phyloP scores from a whole-genome alignment of 805 yeast species.

The Myxozyma neotropica region DNA sequence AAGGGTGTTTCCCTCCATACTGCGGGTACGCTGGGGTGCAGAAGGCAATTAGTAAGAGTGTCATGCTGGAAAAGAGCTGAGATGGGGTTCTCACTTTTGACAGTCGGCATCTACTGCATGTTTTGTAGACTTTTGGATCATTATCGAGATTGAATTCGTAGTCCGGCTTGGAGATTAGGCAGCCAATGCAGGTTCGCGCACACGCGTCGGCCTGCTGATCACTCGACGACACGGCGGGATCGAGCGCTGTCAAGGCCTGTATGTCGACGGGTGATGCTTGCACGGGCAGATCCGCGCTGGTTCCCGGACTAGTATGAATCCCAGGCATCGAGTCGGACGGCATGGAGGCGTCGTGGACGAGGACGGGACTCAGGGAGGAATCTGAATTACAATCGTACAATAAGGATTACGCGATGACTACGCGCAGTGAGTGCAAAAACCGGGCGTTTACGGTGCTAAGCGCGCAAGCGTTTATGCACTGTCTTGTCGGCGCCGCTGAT shows the following conservation, averaged over 20 bases:
- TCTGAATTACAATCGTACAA: no score
- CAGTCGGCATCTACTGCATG: conserved; percentile 5
- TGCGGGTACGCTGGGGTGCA: background rate
- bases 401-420: no score
- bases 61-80: background rate
- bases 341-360: background rate
- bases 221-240: background rate
- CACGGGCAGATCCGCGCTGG: background rate
- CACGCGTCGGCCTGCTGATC: conserved; percentile 5
- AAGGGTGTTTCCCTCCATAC: background rate
- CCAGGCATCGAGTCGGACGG: background rate
- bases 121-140: background rate
- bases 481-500: no score
- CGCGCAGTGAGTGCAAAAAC: no score
- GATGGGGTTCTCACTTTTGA: background rate
- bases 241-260: background rate
- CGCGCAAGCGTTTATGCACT: no score
- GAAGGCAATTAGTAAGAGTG: no score
- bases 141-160: conserved; percentile 9
- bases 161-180: conserved; percentile 1
- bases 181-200: background rate
- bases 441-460: no score
- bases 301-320: background rate
- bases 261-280: background rate
- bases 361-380: background rate